Conservation (phyloP, 352 stramenopile genomes). For the Globisporangium parvum region DNA sequence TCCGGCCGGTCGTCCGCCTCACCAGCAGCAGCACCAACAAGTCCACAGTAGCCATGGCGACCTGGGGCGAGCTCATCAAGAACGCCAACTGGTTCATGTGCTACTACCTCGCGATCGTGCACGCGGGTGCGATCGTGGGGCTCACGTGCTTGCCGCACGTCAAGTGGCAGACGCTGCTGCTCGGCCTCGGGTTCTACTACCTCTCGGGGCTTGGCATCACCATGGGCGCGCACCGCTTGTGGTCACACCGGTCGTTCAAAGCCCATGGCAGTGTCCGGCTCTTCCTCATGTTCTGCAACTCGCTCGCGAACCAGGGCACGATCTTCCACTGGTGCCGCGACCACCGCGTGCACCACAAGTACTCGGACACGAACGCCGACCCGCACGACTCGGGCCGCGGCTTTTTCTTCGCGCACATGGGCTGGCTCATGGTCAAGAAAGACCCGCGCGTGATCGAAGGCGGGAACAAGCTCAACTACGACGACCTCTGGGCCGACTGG, state of each 20-base stretch:
- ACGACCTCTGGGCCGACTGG: constrained; percentile 94
- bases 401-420: constrained; percentile 99
- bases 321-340: constrained; percentile 98
- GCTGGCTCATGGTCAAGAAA: constrained; percentile 98
- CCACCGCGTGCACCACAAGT: constrained; percentile 99
- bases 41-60: constrained; percentile 7
- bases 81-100: constrained; percentile 98
- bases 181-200: constrained; percentile 91
- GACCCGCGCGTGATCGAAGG: constrained; percentile 88
- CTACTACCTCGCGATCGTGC: constrained; percentile 95
- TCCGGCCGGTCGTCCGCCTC: too few species aligned
- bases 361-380: constrained; percentile 93
- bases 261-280: constrained; percentile 88
- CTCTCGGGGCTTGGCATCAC: constrained; percentile 96
- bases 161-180: constrained; percentile 87
- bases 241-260: constrained; percentile 96
- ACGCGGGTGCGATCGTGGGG: constrained; percentile 88
- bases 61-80: constrained; percentile 26
- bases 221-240: constrained; percentile 96
- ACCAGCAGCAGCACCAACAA: too few species aligned
- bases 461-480: constrained; percentile 93
- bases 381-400: constrained; percentile 96
- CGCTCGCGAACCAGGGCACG: constrained; percentile 96
- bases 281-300: constrained; percentile 97
- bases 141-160: constrained; percentile 74